Conservation (phyloP, 2,329 filamentous ascomycete species). For the Alternaria angustiovoidea region DNA sequence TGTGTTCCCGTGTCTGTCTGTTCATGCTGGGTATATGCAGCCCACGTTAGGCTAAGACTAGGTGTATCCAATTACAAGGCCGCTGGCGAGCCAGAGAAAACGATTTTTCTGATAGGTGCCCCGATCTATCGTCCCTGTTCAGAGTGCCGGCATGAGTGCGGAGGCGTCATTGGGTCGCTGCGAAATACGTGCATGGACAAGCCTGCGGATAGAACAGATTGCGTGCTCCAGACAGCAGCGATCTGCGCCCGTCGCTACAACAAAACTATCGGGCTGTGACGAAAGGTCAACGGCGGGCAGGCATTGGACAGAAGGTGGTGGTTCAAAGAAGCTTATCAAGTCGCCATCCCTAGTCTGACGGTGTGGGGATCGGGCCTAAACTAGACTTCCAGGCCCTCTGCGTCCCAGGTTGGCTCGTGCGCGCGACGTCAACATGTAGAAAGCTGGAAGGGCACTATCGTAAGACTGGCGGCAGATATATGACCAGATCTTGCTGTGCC, state of each 20-base stretch:
- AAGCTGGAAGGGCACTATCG: not conserved
- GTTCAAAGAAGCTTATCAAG: constrained; percentile 44
- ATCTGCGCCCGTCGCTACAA: constrained; percentile 14
- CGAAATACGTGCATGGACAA: constrained; percentile 20
- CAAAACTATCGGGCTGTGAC: constrained; percentile 10
- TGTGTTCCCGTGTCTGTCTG: constrained; percentile 50
- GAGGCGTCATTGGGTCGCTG: constrained; percentile 29
- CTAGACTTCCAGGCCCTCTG: constrained; percentile 14
- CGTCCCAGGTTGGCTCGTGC: constrained; percentile 20
- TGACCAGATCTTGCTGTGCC: not conserved
- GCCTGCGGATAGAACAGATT: constrained; percentile 31
- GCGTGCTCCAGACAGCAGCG: constrained; percentile 31
- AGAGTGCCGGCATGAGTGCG: constrained; percentile 30
- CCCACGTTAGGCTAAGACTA: constrained; percentile 29
- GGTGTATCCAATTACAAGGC: constrained; percentile 35
- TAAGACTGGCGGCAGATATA: not conserved
- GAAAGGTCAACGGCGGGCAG: constrained; percentile 13
- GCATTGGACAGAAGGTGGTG: constrained; percentile 27
- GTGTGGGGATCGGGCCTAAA: constrained; percentile 28
- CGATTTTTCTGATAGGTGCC: constrained; percentile 41
- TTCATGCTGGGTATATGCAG: constrained; percentile 49
- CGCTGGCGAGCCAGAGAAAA: constrained; percentile 25
- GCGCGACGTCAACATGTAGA: constrained; percentile 4
- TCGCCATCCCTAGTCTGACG: constrained; percentile 28
- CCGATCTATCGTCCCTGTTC: constrained; percentile 20